A percentile compares a stretch with the other conserved stretches of the same genome.
These are phyloP conservation scores for Cyphellophora attinorum DNA, from an alignment of 2,329 filamentous ascomycete species.

Conservation along the genomic window DNA sequence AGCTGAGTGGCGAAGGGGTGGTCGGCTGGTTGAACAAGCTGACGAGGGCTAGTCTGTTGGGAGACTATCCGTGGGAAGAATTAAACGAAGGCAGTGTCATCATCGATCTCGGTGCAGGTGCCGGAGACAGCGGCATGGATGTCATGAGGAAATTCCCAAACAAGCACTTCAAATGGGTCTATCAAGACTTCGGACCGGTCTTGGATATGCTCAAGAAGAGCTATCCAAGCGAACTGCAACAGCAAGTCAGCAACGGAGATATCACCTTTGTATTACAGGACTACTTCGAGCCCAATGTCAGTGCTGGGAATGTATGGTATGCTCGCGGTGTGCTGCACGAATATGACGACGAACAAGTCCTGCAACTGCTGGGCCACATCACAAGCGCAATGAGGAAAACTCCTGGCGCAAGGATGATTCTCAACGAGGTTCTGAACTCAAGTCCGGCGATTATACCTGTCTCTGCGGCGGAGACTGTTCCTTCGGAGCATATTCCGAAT, in stretches of 20 bases:
- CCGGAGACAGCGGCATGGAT: conserved; percentile 8
- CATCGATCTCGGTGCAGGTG: conserved; percentile 7
- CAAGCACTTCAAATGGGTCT: conserved; percentile 3
- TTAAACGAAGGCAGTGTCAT: conserved; percentile 2
- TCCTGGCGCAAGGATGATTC: conserved; percentile 2
- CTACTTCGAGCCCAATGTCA: conserved; percentile 6
- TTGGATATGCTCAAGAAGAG: conserved; percentile 2
- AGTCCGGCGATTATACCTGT: conserved; percentile 3
- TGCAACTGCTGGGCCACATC: conserved; percentile 2
- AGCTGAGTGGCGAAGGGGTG: conserved; percentile 2
- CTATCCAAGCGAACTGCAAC: conserved; percentile 3
- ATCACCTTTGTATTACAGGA: conserved; percentile 6
- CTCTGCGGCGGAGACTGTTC: neutral
- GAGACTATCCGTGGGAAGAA: conserved; percentile 9
- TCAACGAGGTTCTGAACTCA: conserved; percentile 6
- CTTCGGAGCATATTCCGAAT: conserved; percentile 4
- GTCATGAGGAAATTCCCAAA: conserved; percentile 4
- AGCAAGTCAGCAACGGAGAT: neutral
- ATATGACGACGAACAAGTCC: conserved; percentile 4
- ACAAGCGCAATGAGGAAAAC: conserved; percentile 4
- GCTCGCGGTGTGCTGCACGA: conserved; percentile 8
- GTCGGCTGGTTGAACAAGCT: conserved; percentile 7
- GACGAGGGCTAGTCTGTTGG: conserved; percentile 3
- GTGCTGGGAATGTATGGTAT: conserved; percentile 6
- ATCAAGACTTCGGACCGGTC: conserved; percentile 5